Percentiles rank a stretch among this genome's conserved stretches.
phyloP scores from a whole-genome alignment of 495 filamentous ascomycete genomes.

The Penicillium maclennaniae region DNA sequence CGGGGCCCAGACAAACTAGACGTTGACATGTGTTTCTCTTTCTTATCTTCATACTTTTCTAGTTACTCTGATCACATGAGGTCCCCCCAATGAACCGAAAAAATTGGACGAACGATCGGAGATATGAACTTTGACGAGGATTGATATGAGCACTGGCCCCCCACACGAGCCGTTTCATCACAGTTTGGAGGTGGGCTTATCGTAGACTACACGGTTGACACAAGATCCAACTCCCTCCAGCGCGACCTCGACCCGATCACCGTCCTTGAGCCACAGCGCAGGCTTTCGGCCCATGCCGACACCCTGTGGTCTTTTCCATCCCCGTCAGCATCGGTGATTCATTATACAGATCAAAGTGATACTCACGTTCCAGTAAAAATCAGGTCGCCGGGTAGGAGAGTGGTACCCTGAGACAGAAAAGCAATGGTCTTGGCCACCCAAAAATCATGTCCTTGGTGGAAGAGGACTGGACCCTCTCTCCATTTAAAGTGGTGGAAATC shows the following conservation, averaged over 20 bases:
- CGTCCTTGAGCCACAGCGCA: slow-evolving; percentile 72
- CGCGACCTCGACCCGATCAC: slow-evolving; percentile 72
- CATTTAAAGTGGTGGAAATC: slow-evolving; percentile 70
- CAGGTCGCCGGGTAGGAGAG: slow-evolving; percentile 72
- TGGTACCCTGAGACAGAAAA: slow-evolving; percentile 74
- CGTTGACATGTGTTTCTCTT: slow-evolving; percentile 2
- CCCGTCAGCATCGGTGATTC: background rate
- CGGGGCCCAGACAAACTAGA: slow-evolving; percentile 61
- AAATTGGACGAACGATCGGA: background rate
- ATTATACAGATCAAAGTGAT: background rate
- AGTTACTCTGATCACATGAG: slow-evolving; percentile 6
- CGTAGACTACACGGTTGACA: slow-evolving; percentile 68
- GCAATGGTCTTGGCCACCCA: slow-evolving; percentile 68
- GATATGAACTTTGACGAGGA: background rate
- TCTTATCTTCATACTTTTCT: background rate
- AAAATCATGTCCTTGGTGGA: slow-evolving; percentile 83
- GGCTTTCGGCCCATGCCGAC: slow-evolving; percentile 76
- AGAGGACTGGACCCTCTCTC: slow-evolving; percentile 65
- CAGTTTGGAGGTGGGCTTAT: slow-evolving; percentile 53
- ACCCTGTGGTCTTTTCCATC: slow-evolving; percentile 56
- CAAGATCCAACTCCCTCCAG: slow-evolving; percentile 70
- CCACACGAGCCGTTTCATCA: slow-evolving; percentile 8
- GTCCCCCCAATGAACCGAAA: slow-evolving; percentile 3
- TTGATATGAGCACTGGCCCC: slow-evolving; percentile 5
- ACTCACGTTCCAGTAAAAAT: slow-evolving; percentile 85